Conservation (phyloP, 2,329 filamentous ascomycete species). For the Ophidiomyces ophidiicola region DNA sequence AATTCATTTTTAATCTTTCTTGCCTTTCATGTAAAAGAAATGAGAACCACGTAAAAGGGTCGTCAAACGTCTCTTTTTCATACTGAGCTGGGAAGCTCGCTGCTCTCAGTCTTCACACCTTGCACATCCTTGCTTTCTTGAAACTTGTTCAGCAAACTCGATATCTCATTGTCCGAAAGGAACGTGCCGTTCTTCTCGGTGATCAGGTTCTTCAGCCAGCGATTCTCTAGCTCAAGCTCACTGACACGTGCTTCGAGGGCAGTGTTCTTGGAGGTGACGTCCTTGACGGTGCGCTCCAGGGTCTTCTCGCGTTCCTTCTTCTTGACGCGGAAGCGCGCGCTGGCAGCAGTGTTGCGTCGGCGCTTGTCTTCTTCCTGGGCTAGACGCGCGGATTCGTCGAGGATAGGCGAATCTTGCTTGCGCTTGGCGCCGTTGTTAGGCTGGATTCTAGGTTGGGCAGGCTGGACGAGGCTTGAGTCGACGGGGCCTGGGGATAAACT, state of each 20-base stretch:
- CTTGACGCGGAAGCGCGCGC: constrained; percentile 81
- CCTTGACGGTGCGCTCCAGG: constrained; percentile 67
- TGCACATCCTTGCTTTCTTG: constrained; percentile 23
- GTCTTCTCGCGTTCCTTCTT: constrained; percentile 91
- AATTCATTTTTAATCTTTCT: too few relatives aligned
- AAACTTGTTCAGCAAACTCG: constrained; percentile 31
- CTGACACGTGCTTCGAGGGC: constrained; percentile 59
- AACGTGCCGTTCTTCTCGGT: constrained; percentile 61
- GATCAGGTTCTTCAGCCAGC: constrained; percentile 67
- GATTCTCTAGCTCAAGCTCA: constrained; percentile 72
- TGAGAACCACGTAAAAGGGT: too few relatives aligned
- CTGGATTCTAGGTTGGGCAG: constrained; percentile 2
- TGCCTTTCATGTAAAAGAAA: too few relatives aligned
- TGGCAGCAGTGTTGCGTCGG: constrained; percentile 76
- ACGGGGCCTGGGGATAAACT: background rate
- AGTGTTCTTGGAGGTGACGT: constrained; percentile 68
- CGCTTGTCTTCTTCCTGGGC: constrained; percentile 85
- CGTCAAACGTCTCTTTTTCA: background rate
- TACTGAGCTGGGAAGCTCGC: background rate
- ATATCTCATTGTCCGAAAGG: constrained; percentile 32
- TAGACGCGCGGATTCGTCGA: constrained; percentile 59
- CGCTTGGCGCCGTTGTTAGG: constrained; percentile 8
- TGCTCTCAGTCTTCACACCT: constrained; percentile 1
- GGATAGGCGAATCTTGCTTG: constrained; percentile 31
- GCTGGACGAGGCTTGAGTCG: background rate